Evolutionary conservation across 768 basidiomycete genomes (phyloP), one percentile per base, ranked within the genome.

Genomic region (Rhizopogon roseolus): DNA sequence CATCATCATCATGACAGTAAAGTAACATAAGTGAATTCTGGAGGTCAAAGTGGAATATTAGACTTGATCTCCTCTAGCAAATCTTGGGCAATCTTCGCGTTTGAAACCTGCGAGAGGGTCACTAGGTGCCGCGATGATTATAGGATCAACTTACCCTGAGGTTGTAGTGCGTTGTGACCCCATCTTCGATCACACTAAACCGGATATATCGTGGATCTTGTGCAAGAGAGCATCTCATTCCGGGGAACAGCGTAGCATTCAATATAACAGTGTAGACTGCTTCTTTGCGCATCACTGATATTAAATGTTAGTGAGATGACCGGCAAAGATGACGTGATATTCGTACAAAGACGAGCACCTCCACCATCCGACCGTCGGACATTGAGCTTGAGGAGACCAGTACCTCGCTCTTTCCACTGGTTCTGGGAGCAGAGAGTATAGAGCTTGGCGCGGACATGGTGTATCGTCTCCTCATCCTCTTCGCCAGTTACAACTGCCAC

Each of bases 251-350:
- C 44, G 85, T 81, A 46, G 85, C 80, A 60, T 92, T 92, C 41
- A 92, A 73, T 53, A 92, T 63, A 50, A 91, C 67, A 2, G 86
- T 76, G 64, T 83, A 86, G 17, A 91, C 89, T 0, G 88, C 90
- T 61, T 92, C 90, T 66, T 90, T 91, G 57, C 90, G 80, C 88
- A 92, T 90, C 17, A 92, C 90, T 91, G 60, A 25, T 49, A 11
- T 14, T 49, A 46, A 46, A 29, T 37, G 28, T 66, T 41, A 63
- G 56, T 39, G 50, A 17, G 42, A 46, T 16, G 29, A 55, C 44
- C 10, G 13, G 10, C 11, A 8, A 43, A 34, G 49, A 17, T 17
- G 37, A 28, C 54, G 50, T 46, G 41, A 57, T 56, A 38, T 52
- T 69, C 76, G 40, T 65, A 88, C 89, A 76, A 46, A 91, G 71